Base-by-base conservation (phyloP, 2,329 filamentous ascomycete species). In the Hymenoscyphus repandus region DNA sequence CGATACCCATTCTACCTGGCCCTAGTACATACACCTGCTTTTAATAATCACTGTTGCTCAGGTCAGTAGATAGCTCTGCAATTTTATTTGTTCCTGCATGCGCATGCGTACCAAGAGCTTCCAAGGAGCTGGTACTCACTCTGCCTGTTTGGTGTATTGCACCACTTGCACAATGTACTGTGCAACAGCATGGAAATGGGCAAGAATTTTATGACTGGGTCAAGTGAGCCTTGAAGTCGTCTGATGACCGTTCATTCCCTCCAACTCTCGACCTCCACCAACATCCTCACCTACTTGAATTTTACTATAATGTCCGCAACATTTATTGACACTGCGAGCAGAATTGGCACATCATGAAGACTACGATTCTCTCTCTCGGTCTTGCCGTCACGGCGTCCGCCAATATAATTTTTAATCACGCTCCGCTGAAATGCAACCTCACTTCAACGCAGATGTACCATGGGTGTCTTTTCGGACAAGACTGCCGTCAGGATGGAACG, bases 381-480 rank as follows among this genome's bases (percentile, higher is more conserved):
- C 59, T 72, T 50, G 67, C 64, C 47, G 66, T 66, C 46, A 54
- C 69, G 13, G 64, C 66, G 17, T 63, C 64, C 5, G 74, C 72
- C 48, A 77, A 77, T 60, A 76, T 77, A 62, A 69, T 72, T 53
- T 75, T 76, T 62, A 62, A 64, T 34, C 70, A 70, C 65, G 70
- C 74, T 7, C 68, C 73, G 44, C 69, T 75, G 18, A 67, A 52
- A 3, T 77, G 74, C 62, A 61, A 70, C 47, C 58, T 59, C 49
- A 58, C 36, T n/a, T 58, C 57, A 47, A 36, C 49, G 1, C 49
- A 59, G 10, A 61, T 64, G 43, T 64, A 66, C 47, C 53, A 63
- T 53, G 63, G 64, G 11, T 66, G 64, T 56, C 59, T 66, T 31
- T 57, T 58, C 36, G 63, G 63, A 32, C 64, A 66, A 47, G 43